Evolutionary conservation across 495 filamentous ascomycete species (phyloP), one percentile per base, ranked within the genome.

Genomic region (Tuber brumale): DNA sequence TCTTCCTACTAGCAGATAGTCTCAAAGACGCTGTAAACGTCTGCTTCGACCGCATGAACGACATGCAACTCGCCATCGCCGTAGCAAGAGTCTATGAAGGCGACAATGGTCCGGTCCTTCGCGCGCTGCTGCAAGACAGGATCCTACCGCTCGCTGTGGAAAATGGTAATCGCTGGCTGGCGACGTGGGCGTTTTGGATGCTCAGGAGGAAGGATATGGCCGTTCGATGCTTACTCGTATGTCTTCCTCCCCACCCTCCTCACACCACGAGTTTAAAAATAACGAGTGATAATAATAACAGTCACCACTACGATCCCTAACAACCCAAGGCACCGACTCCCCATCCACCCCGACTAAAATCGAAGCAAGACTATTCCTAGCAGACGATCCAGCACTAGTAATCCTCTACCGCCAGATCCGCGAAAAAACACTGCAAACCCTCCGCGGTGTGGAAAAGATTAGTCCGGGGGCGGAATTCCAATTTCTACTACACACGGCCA

Each of bases 171-270:
- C 88, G 95, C 73, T 99, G 96, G 96, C 89, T 96, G 70, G 93
- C 94, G 3, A 93, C 92, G 1, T 99, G 96, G 96, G 93, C 93
- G 6, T 97, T 95, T 84, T 97, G 94, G 92, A 94, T 97, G 90
- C 87, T 99, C 27, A 89, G 90, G 57, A 86, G 91, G 73, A 88
- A 89, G 61, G 94, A 96, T 81, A 92, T 93, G 87, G 93, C 95
- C 21, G 93, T 98, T 8, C 88, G 92, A 27, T 90, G 92, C n/a
- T 84, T 98, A 4, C 90, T 97, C 72, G 87, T 89, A 82, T 84
- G 85, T 83, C 44, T 23, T 51, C 77, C 37, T 48, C n/a, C n/a
- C 42, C 72, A 1, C 9, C 14, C 8, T 71, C 70, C 12, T 18
- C 37, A 31, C 74, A 57, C 14, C 27, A 35, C 43, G 70, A 77